phyloP scores from a whole-genome alignment of 306 rosid genomes.

The Malus domestica region ASM211411v1 NC_041800.1:6197501-6198000 shows the following conservation, averaged over 20 bases:
- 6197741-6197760: background rate
- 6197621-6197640: conserved; percentile 98
- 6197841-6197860: conserved; percentile 80
- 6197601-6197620: conserved; percentile 99
- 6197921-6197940: conserved; percentile 91
- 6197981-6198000: conserved; percentile 83
- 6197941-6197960: conserved; percentile 87
- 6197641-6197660: conserved; percentile 95
- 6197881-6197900: conserved; percentile 86
- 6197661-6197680: conserved; percentile 92
- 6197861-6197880: conserved; percentile 89
- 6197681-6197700: conserved; percentile 80
- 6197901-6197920: conserved; percentile 93
- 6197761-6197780: background rate
- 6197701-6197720: conserved; percentile 16
- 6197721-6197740: conserved; percentile 7
- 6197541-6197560: conserved; percentile 36
- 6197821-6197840: conserved; percentile 99
- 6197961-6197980: conserved; percentile 93
- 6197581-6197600: conserved; percentile 93
- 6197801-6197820: conserved; percentile 87
- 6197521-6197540: background rate
- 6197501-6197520: background rate
- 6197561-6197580: conserved; percentile 98
- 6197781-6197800: conserved; percentile 20